Percentiles rank a stretch among this genome's conserved stretches.
Conservation (phyloP, 768 basidiomycete species). For the Rhodosporidiobolus odoratus region DNA sequence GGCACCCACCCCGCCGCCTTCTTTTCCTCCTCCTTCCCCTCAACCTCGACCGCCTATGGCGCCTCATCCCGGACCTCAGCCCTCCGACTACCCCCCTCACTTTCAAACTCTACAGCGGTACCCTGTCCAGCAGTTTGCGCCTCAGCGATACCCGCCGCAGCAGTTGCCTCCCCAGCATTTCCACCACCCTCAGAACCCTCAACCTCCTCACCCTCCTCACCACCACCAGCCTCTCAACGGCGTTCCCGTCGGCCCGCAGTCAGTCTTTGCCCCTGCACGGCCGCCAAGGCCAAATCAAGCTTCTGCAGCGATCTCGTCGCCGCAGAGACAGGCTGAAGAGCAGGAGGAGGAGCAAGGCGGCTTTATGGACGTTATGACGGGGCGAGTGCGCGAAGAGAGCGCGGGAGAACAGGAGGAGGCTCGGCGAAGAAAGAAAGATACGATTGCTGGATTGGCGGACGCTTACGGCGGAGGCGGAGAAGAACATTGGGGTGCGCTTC, state of each 20-base stretch:
- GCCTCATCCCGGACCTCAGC: no score
- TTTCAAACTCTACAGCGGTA: no score
- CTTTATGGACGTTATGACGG: no score
- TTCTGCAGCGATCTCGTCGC: conserved; percentile 4
- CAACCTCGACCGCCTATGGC: no score
- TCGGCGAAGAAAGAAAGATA: conserved; percentile 27
- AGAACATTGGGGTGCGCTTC: conserved; percentile 10
- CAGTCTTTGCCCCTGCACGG: neutral
- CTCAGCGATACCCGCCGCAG: no score
- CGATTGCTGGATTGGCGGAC: conserved; percentile 26
- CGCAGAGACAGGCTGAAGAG: neutral
- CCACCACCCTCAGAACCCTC: neutral
- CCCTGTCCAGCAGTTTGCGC: no score
- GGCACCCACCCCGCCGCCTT: neutral
- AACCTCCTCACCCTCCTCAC: neutral
- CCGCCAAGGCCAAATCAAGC: conserved; percentile 18
- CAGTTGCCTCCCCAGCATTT: no score
- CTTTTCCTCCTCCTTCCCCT: neutral
- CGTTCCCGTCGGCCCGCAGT: conserved; percentile 5
- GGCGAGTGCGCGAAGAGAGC: no score
- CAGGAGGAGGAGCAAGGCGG: neutral
- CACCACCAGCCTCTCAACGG: neutral
- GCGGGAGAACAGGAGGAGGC: conserved; percentile 4
- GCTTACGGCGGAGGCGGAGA: conserved; percentile 26
- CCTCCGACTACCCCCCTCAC: no score